Base-by-base conservation (phyloP, 148 eudicot species). In the Agrostemma githago region DNA sequence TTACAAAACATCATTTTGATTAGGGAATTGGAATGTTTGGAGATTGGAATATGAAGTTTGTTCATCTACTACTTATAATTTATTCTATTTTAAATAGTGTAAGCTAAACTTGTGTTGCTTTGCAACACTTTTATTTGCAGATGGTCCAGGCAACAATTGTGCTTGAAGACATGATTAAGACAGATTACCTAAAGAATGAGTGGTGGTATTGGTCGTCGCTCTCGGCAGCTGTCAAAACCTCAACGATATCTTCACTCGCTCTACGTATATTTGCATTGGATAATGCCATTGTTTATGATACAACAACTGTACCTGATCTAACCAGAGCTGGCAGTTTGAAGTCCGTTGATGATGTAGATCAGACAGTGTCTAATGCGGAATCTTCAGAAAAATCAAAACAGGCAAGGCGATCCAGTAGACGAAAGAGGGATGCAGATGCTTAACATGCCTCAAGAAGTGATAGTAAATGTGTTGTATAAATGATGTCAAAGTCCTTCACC, bases 161-260 rank as follows among this genome's bases (percentile, higher is more conserved):
- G n/a, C 81, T 88, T 5, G 96, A 90, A 66, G 92, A 90, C 76
- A 85, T 85, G 92, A 90, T 90, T 9, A 90, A 84, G 80, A 46
- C 88, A 8, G 90, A 84, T 40, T 83, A 85, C 84, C 79, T 90
- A 78, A 85, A 73, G 73, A 90, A 82, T 38, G 77, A 79, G 6
- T 84, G 95, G 89, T 88, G 91, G 89, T 90, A 86, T 83, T 90
- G 95, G 95, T 90, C 95, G 12, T 90, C 95, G 26, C 81, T 88
- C 2, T 83, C 95, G 59, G 88, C 92, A 64, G 95, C 95, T 17
- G 87, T 86, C 61, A 86, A 83, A 78, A 86, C 82, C 62, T 85
- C 92, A 17, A 86, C 87, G 48, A 63, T 90, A 40, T 88, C 95
- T 16, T 81, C 90, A 37, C 92, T 90, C 57, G 87, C 92, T 48